Evolutionary conservation across 352 stramenopile genomes (phyloP).

Genomic region (Globisporangium solare): DNA sequence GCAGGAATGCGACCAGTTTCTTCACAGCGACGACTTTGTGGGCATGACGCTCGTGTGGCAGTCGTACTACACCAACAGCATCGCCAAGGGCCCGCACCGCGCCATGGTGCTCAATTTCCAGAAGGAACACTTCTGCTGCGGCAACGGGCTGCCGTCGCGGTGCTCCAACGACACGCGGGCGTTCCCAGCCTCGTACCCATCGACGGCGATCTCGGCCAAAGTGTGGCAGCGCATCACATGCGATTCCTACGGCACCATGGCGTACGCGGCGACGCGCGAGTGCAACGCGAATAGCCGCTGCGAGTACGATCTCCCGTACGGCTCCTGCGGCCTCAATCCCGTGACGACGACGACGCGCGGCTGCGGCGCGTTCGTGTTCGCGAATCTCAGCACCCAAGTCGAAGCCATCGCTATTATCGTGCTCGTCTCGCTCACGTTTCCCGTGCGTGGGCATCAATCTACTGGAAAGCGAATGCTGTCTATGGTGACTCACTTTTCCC

Average conservation of each 20-base stretch:
- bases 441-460: slow-evolving; percentile 23
- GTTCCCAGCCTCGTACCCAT: slow-evolving; percentile 45
- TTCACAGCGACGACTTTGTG: slow-evolving; percentile 52
- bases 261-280: slow-evolving; percentile 47
- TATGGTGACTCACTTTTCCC: background rate
- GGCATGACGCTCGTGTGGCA: slow-evolving; percentile 69
- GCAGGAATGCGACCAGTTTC: slow-evolving; percentile 41
- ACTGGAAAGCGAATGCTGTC: background rate
- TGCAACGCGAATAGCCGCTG: slow-evolving; percentile 36
- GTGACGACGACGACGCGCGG: slow-evolving; percentile 42
- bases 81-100: slow-evolving; percentile 34
- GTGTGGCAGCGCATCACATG: slow-evolving; percentile 27
- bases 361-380: slow-evolving; percentile 46
- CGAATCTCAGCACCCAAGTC: slow-evolving; percentile 34
- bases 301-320: slow-evolving; percentile 61
- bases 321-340: slow-evolving; percentile 51
- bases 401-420: slow-evolving; percentile 35
- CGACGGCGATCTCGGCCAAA: slow-evolving; percentile 21
- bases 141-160: slow-evolving; percentile 47
- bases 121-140: slow-evolving; percentile 66
- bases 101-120: slow-evolving; percentile 57
- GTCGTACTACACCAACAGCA: slow-evolving; percentile 58
- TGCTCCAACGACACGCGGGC: slow-evolving; percentile 37
- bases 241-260: slow-evolving; percentile 11
- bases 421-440: slow-evolving; percentile 38